Evolutionary conservation across 2,329 filamentous ascomycete genomes (phyloP), one percentile per base, ranked within the genome.

Genomic region (Diaporthe capsici): DNA sequence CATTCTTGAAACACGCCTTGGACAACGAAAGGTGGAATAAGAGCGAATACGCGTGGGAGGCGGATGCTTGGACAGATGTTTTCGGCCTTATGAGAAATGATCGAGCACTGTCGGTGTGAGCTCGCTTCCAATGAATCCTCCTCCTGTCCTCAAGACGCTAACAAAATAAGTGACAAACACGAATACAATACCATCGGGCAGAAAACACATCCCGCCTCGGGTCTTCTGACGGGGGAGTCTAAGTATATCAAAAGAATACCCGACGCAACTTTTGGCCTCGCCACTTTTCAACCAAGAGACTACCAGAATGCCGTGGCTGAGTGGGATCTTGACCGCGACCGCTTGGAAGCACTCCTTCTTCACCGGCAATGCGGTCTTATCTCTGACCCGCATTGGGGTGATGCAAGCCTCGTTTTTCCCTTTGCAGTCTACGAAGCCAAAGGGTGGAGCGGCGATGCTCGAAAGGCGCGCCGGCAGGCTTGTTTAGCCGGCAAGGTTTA

Each of bases 241-340:
- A 31, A 22, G 22, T 57, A 20, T 57, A 31, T 57, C 15, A 57
- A 57, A 57, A 34, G 55, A 22, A 57, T 57, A 7, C 55, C 55
- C 7, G 55, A 57, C 55, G 55, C 28, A 57, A 57, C 55, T 34
- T 57, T 57, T 57, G 28, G 55, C 28, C 55, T 57, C 37, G 55
- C 55, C 3, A 57, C 25, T 20, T 57, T 57, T 25, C 55, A 57
- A 34, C 55, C 28, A 34, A 57, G 55, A 34, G 55, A 57, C 15
- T 57, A 57, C 55, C 55, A 57, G 55, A 57, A 57, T 25, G 28
- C 28, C 8, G 55, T 57, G 55, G 55, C 55, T 57, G 55, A 57
- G 10, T 57, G 28, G 28, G 55, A 57, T 34, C 55, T 57, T 34
- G 55, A 57, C 17, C 55, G 55, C 17, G 55, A 57, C 28, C 25